Conservation (phyloP, 306 rosid species). For the Prunus fruticosa region DNA sequence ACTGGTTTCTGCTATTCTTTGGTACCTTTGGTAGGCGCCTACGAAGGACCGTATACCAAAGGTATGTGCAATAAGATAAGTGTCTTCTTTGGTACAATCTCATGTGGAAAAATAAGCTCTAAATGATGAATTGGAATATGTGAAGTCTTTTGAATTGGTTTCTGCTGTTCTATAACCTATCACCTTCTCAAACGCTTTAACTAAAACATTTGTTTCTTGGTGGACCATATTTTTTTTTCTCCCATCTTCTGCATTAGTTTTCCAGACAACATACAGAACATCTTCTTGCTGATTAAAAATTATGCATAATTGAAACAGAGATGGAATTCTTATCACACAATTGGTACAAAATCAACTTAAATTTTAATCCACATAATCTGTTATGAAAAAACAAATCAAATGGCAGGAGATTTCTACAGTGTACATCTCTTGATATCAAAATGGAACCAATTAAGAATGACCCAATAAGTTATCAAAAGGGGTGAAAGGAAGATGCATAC, state of each 20-base stretch:
- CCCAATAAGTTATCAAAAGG: not conserved
- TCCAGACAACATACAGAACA: not conserved
- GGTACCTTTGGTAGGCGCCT: not conserved
- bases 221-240: not conserved
- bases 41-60: not conserved
- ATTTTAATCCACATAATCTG: not conserved
- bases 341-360: no score
- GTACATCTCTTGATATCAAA: not conserved
- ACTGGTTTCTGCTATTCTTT: no score
- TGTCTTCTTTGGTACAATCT: not conserved
- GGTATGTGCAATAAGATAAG: not conserved
- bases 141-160: no score
- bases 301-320: not conserved
- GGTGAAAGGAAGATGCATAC: slow-evolving; percentile 20
- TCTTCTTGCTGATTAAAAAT: not conserved
- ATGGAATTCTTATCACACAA: no score
- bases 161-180: no score
- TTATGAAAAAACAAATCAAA: not conserved
- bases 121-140: no score
- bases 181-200: not conserved
- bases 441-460: not conserved
- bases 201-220: not conserved
- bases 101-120: no score
- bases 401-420: not conserved
- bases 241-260: not conserved